Evolutionary conservation across 352 stramenopile genomes (phyloP).

Genomic region (Thalassiosira livingstoniorum): DNA sequence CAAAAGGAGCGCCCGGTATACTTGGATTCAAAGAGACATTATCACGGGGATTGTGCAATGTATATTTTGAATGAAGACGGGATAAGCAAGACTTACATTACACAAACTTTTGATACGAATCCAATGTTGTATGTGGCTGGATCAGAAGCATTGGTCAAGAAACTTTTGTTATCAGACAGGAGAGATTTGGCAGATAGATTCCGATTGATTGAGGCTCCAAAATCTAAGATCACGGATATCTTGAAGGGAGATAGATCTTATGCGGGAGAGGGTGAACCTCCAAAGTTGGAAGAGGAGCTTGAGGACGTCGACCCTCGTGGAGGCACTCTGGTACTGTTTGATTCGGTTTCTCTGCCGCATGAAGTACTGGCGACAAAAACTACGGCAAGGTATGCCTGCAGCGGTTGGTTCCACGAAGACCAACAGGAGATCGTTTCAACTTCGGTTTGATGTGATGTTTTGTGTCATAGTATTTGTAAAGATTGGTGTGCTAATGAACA

Average conservation of each 20-base stretch:
- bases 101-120: constrained; percentile 63
- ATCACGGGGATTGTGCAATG: constrained; percentile 65
- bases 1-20: constrained; percentile 70
- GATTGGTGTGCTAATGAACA: too few species aligned
- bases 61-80: constrained; percentile 54
- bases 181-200: constrained; percentile 61
- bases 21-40: constrained; percentile 59
- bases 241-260: constrained; percentile 11
- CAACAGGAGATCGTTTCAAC: constrained; percentile 46
- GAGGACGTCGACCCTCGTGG: constrained; percentile 66
- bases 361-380: constrained; percentile 68
- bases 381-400: constrained; percentile 64
- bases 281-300: constrained; percentile 20
- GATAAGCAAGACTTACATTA: constrained; percentile 55
- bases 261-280: constrained; percentile 32
- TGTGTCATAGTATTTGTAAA: too few species aligned
- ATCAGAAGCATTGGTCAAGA: constrained; percentile 48
- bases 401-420: constrained; percentile 78
- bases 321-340: constrained; percentile 74
- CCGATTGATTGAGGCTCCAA: constrained; percentile 66
- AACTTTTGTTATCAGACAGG: constrained; percentile 53
- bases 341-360: constrained; percentile 76
- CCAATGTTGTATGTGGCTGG: constrained; percentile 62
- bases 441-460: too few species aligned
- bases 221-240: constrained; percentile 55